Evolutionary conservation across 768 basidiomycete genomes (phyloP), one percentile per base, ranked within the genome.

Genomic region (Lanmaoa rubissima): DNA sequence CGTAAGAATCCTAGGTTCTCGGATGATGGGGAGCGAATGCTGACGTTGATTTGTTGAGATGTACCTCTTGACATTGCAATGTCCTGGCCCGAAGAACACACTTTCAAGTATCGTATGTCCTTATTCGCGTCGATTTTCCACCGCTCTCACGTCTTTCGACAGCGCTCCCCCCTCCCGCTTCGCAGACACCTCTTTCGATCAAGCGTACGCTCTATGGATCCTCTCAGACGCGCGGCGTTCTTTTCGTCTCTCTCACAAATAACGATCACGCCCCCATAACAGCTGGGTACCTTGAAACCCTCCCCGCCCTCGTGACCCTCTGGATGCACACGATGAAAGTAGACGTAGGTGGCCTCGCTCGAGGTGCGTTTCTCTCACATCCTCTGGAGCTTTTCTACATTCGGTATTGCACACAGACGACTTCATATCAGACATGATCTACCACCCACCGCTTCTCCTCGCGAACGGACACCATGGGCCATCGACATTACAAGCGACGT

Each of bases 221-320:
- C 13, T 86, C 82, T 51, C 94, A 95, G 69, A 87, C 86, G 11
- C 81, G 79, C 44, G 94, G 93, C 4, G 78, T 81, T 16, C 84
- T 99, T 19, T 80, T 80, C 43, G 71, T 95, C 13, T 75, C 79
- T 24, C 69, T 98, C 50, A 77, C 67, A 7, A 97, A 96, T 65
- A 66, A 72, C 6, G 61, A 76, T 1, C 61, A 84, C 21, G 69
- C 75, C 19, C 78, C 87, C 0, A 70, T 87, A 10, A 62, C 59
- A 4, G 51, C 60, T 2, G 70, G 70, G n/a, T 97, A 95, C 71
- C 80, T 94, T 43, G 97, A 98, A 73, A 90, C 89, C 1, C 87
- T 95, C 81, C 97, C 96, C 5, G 96, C 94, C 86, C 86, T 94
- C 65, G 78, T 98, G 38, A 88, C 92, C 55, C 86, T 92, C 47